A percentile compares a stretch with the other conserved stretches of the same genome.
These are phyloP conservation scores for Gossypium lobatum DNA, from an alignment of 441 rosid genomes.

Conservation along the genomic window DNA sequence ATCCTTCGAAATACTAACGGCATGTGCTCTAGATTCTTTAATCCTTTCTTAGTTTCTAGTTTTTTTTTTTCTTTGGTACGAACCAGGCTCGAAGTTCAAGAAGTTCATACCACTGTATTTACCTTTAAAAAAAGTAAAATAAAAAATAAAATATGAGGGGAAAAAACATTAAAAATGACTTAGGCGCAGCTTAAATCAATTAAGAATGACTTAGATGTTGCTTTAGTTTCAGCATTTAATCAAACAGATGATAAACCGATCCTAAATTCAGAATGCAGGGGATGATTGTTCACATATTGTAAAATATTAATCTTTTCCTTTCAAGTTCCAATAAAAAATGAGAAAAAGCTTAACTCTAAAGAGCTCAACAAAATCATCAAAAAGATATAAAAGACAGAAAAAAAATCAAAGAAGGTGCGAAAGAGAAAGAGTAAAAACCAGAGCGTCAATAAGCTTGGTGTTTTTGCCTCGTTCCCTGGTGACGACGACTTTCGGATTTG, in stretches of 20 bases:
- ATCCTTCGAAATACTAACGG: neutral
- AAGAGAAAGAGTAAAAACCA: constrained; percentile 37
- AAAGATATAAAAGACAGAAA: neutral
- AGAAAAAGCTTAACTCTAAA: neutral
- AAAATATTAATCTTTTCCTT: neutral
- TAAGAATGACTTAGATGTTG: constrained; percentile 4
- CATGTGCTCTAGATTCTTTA: constrained; percentile 8
- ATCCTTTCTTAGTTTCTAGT: neutral
- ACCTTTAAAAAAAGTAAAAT: neutral
- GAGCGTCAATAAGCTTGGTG: constrained; percentile 63
- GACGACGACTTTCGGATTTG: constrained; percentile 61
- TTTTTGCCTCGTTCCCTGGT: constrained; percentile 92
- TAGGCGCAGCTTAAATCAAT: neutral
- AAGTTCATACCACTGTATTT: neutral
- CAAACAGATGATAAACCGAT: constrained; percentile 22
- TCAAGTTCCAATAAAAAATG: neutral
- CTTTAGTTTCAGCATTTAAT: constrained; percentile 26
- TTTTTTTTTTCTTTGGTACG: neutral
- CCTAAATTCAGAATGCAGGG: neutral
- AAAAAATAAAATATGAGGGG: neutral
- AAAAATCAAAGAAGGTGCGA: neutral
- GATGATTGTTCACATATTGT: neutral
- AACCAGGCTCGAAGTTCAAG: constrained; percentile 2
- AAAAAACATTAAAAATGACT: neutral
- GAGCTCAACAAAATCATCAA: neutral